A percentile compares a stretch with the other conserved stretches of the same genome.
phyloP scores from a whole-genome alignment of 345 rosid species.

The Salix arbutifolia region DNA sequence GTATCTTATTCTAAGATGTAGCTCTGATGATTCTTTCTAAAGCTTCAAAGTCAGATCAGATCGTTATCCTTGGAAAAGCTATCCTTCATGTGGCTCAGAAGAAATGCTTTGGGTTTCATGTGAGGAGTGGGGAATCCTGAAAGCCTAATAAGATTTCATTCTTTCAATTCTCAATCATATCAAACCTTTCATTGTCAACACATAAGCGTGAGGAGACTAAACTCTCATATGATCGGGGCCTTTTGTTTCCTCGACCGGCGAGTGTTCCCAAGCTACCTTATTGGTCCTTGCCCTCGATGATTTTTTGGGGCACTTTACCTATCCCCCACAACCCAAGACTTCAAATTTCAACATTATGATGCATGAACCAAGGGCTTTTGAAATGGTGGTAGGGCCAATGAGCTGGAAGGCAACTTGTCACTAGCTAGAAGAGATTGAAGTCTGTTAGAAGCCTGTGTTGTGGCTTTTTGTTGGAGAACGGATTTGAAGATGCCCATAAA shows the following conservation, averaged over 20 bases:
- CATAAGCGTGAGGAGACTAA: conserved; percentile 50
- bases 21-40: not conserved
- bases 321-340: not conserved
- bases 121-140: conserved; percentile 4
- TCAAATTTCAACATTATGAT: not conserved
- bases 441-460: not conserved
- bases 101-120: conserved; percentile 7
- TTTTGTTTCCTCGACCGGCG: not conserved
- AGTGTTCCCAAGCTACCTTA: conserved; percentile 1
- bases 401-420: conserved; percentile 18
- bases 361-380: conserved; percentile 18
- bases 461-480: not conserved
- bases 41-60: not conserved
- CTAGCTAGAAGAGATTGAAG: not conserved
- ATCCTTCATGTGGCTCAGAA: not conserved
- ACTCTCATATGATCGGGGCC: conserved; percentile 28
- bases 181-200: conserved; percentile 24
- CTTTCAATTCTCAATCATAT: conserved; percentile 27
- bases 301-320: not conserved
- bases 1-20: conserved; percentile 8
- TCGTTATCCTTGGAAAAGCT: not conserved
- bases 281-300: not conserved
- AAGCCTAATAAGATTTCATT: not conserved
- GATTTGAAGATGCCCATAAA: not conserved
- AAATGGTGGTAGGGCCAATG: conserved; percentile 19